Percentiles rank a stretch among this genome's conserved stretches.
These are phyloP conservation scores for Arthrinium puccinioides DNA, from an alignment of 2,329 filamentous ascomycete species.

Conservation along the genomic window DNA sequence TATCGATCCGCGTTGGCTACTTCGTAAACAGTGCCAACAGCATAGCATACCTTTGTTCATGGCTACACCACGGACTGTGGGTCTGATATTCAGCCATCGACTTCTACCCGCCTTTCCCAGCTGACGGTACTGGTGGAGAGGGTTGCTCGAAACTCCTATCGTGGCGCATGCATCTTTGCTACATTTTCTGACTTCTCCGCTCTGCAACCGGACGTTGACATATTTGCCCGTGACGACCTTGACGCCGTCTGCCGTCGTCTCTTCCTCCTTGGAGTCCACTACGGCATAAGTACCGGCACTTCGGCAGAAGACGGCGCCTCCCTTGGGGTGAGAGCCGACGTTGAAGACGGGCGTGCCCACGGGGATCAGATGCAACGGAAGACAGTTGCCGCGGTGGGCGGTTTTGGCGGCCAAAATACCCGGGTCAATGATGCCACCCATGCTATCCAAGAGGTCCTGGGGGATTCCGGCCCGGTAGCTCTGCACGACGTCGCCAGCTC, in stretches of 20 bases:
- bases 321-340: slow-evolving; percentile 68
- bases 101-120: slow-evolving; percentile 93
- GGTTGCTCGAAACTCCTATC: slow-evolving; percentile 89
- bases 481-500: slow-evolving; percentile 84
- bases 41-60: slow-evolving; percentile 80
- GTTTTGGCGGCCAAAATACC: slow-evolving; percentile 95
- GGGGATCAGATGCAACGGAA: slow-evolving; percentile 93
- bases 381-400: slow-evolving; percentile 86
- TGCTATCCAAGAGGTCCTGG: slow-evolving; percentile 74
- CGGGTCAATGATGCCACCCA: slow-evolving; percentile 89
- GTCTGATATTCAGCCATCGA: slow-evolving; percentile 88
- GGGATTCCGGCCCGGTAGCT: slow-evolving; percentile 90
- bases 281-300: slow-evolving; percentile 90
- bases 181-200: slow-evolving; percentile 84
- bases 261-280: slow-evolving; percentile 82
- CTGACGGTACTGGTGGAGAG: slow-evolving; percentile 81
- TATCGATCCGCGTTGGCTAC: background rate
- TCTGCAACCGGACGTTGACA: slow-evolving; percentile 81
- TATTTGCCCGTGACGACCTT: slow-evolving; percentile 64
- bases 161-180: slow-evolving; percentile 91
- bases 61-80: slow-evolving; percentile 91
- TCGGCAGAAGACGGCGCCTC: slow-evolving; percentile 83
- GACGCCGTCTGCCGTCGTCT: slow-evolving; percentile 51
- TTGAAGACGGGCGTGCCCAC: slow-evolving; percentile 91
- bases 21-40: background rate